Conservation (phyloP, 2,329 filamentous ascomycete species). For the Escovopsis sp. region DNA sequence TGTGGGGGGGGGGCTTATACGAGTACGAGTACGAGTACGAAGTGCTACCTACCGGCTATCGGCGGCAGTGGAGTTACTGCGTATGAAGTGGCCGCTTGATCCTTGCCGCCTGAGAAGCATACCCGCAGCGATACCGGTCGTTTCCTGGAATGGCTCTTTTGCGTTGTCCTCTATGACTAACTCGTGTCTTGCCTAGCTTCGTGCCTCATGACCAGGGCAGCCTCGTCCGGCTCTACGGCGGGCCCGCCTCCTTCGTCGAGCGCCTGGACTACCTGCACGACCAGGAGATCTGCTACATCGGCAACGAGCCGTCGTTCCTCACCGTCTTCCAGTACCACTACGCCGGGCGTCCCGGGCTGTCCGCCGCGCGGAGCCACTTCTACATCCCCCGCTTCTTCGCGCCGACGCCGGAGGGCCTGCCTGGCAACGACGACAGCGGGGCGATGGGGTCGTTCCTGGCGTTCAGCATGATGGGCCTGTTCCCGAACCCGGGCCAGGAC, state of each 20-base stretch:
- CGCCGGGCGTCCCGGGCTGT: conserved; percentile 44
- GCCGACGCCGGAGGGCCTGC: conserved; percentile 42
- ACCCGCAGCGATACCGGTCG: too few species aligned
- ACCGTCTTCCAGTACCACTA: conserved; percentile 58
- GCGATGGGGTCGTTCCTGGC: conserved; percentile 56
- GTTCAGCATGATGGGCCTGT: conserved; percentile 55
- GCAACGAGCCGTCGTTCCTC: conserved; percentile 47
- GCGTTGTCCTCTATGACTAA: too few species aligned
- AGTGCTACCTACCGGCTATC: not conserved
- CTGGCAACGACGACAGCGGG: conserved; percentile 57
- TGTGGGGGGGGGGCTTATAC: not conserved
- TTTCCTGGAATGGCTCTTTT: not conserved
- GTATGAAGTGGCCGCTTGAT: too few species aligned
- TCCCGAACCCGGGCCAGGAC: conserved; percentile 53
- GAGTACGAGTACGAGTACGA: too few species aligned
- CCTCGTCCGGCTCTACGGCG: conserved; percentile 46
- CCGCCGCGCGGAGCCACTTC: conserved; percentile 39
- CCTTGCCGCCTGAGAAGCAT: too few species aligned
- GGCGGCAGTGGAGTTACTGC: too few species aligned
- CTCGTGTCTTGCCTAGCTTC: conserved; percentile 18
- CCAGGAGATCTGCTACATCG: conserved; percentile 48
- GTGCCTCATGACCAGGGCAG: conserved; percentile 38
- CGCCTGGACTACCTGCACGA: conserved; percentile 53
- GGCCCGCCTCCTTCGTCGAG: conserved; percentile 37
- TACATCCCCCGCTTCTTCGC: conserved; percentile 54